Evolutionary conservation across 768 basidiomycete genomes (phyloP).

Genomic region (Pluteus cervinus): DNA sequence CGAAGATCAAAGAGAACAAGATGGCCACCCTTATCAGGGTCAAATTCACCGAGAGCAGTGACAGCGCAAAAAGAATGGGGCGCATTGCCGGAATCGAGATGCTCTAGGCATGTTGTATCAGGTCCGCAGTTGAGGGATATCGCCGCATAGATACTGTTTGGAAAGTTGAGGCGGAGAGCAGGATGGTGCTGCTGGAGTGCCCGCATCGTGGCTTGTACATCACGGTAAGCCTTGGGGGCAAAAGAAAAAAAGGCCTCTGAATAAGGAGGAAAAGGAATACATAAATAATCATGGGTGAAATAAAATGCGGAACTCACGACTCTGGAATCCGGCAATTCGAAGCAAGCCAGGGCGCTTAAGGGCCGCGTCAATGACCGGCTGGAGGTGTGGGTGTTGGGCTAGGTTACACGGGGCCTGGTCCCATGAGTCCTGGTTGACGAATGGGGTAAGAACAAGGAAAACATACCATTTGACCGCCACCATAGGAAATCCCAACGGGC

Average conservation of each 20-base stretch:
- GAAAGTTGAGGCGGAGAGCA: conserved; percentile 14
- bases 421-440: conserved; percentile 9
- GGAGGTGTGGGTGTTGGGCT: background rate
- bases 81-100: conserved; percentile 17
- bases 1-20: conserved; percentile 17
- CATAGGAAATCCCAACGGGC: conserved; percentile 18
- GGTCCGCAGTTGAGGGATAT: conserved; percentile 22
- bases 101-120: conserved; percentile 2
- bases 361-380: too few relatives aligned
- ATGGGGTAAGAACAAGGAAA: too few relatives aligned
- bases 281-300: too few relatives aligned
- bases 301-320: too few relatives aligned
- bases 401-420: background rate
- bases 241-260: conserved; percentile 14
- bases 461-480: too few relatives aligned
- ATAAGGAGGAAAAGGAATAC: conserved; percentile 1
- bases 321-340: too few relatives aligned
- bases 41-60: conserved; percentile 16
- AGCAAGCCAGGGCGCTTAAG: too few relatives aligned
- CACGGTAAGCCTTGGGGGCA: conserved; percentile 14
- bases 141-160: conserved; percentile 18
- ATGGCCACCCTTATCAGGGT: conserved; percentile 19
- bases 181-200: conserved; percentile 7
- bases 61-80: conserved; percentile 18
- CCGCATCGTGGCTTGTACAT: conserved; percentile 9